Conservation (phyloP, 2,329 filamentous ascomycete species). For the Fusarium protoensiforme region DNA sequence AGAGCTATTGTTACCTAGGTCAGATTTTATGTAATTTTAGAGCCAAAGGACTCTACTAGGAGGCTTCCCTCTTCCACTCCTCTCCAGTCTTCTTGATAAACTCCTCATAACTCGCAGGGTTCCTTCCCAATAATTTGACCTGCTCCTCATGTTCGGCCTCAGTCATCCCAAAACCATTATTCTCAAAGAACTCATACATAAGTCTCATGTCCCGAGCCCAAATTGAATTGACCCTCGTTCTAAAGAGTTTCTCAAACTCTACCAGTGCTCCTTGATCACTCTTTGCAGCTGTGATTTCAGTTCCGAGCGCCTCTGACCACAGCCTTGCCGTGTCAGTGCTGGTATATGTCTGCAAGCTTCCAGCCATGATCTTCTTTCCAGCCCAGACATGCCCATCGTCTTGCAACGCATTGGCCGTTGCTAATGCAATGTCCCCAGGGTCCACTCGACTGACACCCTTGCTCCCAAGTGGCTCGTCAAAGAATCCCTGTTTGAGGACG, state of each 20-base stretch:
- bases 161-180: slow-evolving; percentile 8
- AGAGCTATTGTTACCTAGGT: background rate
- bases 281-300: background rate
- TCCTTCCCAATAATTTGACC: slow-evolving; percentile 7
- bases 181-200: slow-evolving; percentile 22
- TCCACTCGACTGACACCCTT: slow-evolving; percentile 24
- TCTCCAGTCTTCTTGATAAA: slow-evolving; percentile 6
- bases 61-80: slow-evolving; percentile 4
- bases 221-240: background rate
- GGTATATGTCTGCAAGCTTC: slow-evolving; percentile 16
- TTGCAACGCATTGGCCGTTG: slow-evolving; percentile 12
- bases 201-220: slow-evolving; percentile 19
- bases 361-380: slow-evolving; percentile 26
- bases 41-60: background rate
- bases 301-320: slow-evolving; percentile 16
- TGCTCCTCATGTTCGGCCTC: slow-evolving; percentile 21
- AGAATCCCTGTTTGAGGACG: slow-evolving; percentile 9
- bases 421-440: slow-evolving; percentile 17
- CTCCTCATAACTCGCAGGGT: slow-evolving; percentile 8
- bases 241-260: slow-evolving; percentile 4
- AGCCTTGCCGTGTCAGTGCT: slow-evolving; percentile 3
- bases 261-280: slow-evolving; percentile 6
- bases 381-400: slow-evolving; percentile 16
- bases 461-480: slow-evolving; percentile 21
- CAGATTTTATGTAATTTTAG: background rate